Evolutionary conservation across 176 grass and related monocot genomes (phyloP), one percentile per base, ranked within the genome.

Genomic region (Calamus simplicifolius): DNA sequence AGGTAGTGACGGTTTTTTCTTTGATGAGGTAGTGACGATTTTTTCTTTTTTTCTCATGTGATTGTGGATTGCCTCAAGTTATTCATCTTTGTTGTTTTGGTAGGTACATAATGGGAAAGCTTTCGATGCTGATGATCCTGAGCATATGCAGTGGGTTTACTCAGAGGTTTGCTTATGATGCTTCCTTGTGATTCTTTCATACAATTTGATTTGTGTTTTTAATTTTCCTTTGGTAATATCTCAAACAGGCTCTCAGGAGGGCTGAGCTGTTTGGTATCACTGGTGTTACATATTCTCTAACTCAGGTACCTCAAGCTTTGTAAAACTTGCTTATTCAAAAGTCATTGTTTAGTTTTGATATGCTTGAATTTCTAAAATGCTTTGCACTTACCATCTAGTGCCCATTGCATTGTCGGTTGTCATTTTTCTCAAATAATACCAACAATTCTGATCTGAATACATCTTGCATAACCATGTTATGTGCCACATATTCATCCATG

Each of bases 121-220:
- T 73, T 97, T 97, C 82, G 93, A 97, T 78, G 81, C 87, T 73
- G 93, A 97, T 71, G 76, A 88, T 79, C 69, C 93, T 66, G 93
- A 92, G 55, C 87, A 97, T 69, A 97, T 97, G 93, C 87, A 88
- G 48, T 97, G 93, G 93, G 75, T 97, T 61, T 97, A 97, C 63
- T 68, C 79, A 67, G 84, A 97, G 93, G 93, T 92, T 59, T 85
- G 43, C 38, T 85, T 62, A 18, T 54, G 29, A 54, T 57, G 19
- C 3, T 67, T 56, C 6, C 51, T 5, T 54, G 25, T 79, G 56
- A 58, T 50, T 56, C 70, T 25, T 29, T 8, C 5, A 17, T 15
- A 55, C 51, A 18, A 51, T 21, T 59, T 4, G 49, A 27, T 16
- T 75, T 60, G 48, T 81, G n/a, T 29, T 18, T 23, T 70, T 21